A percentile compares a stretch with the other conserved stretches of the same genome.
Conservation (phyloP, 2,329 filamentous ascomycete genomes). For the Trichoderma pleuroti region DNA sequence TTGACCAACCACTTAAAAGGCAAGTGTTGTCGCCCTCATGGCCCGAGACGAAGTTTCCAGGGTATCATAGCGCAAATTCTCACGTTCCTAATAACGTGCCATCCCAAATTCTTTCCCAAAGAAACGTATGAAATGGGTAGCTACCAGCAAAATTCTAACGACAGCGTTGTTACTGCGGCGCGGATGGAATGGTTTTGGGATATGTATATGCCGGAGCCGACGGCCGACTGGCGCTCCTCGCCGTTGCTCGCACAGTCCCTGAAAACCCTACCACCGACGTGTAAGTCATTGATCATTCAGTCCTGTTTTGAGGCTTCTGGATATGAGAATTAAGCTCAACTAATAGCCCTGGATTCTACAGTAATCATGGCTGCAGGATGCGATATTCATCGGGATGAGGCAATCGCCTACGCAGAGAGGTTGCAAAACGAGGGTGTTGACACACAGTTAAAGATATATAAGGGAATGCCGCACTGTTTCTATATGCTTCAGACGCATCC, state of each 20-base stretch:
- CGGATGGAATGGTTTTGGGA: not conserved
- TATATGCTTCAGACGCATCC: constrained; percentile 6
- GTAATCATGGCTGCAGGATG: constrained; percentile 36
- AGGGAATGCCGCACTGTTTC: constrained; percentile 38
- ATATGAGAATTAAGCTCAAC: not conserved
- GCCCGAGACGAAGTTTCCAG: not conserved
- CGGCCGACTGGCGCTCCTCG: not conserved
- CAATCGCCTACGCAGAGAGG: constrained; percentile 37
- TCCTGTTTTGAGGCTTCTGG: not conserved
- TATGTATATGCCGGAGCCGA: not conserved
- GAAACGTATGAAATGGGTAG: not conserved
- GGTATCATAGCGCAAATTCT: not conserved
- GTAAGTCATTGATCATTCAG: not conserved
- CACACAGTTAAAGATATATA: constrained; percentile 32
- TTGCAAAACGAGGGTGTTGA: constrained; percentile 32
- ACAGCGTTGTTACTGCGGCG: not conserved
- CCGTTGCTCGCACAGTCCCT: not conserved
- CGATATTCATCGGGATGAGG: constrained; percentile 39
- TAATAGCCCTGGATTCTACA: constrained; percentile 17
- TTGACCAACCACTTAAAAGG: not conserved
- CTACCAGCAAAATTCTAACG: not conserved
- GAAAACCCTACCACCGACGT: not conserved
- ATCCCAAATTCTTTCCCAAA: not conserved
- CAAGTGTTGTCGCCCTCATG: not conserved
- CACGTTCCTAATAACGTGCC: not conserved